Evolutionary conservation across 129 eudicot genomes (phyloP).

Genomic region (Lonicera japonica): DNA sequence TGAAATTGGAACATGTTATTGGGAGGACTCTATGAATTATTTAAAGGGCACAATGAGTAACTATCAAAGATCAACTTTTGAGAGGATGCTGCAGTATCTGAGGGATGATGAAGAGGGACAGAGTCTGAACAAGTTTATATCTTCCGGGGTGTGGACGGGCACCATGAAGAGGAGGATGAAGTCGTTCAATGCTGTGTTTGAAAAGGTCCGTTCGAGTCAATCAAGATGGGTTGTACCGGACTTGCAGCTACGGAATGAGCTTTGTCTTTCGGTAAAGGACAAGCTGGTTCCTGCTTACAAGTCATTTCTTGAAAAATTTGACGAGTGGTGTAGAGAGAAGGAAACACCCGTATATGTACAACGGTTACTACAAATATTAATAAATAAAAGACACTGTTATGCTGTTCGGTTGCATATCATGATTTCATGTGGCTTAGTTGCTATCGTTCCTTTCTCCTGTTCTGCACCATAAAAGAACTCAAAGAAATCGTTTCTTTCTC

Average conservation of each 20-base stretch:
- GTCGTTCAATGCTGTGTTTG: slow-evolving; percentile 5
- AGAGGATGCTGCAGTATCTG: slow-evolving; percentile 9
- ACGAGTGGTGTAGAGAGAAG: neutral
- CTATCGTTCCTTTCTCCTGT: too few relatives aligned
- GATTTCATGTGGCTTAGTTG: too few relatives aligned
- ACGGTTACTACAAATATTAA: too few relatives aligned
- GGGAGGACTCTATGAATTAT: slow-evolving; percentile 4
- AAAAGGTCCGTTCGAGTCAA: neutral
- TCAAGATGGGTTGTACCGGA: neutral
- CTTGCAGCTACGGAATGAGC: neutral
- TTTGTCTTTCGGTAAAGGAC: neutral
- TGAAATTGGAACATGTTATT: slow-evolving; percentile 5
- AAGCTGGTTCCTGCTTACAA: slow-evolving; percentile 3
- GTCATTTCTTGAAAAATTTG: slow-evolving; percentile 3
- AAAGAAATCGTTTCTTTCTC: too few relatives aligned
- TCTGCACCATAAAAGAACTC: too few relatives aligned
- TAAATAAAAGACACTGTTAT: too few relatives aligned
- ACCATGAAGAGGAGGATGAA: slow-evolving; percentile 3
- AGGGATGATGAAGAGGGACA: neutral
- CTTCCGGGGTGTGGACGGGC: neutral
- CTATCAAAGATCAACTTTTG: slow-evolving; percentile 1
- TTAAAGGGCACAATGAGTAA: neutral
- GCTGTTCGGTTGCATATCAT: too few relatives aligned
- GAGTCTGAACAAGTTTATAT: neutral
- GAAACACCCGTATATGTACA: neutral